phyloP scores from a whole-genome alignment of 208 protist genomes.

The Leishmania amazonensis region DNA sequence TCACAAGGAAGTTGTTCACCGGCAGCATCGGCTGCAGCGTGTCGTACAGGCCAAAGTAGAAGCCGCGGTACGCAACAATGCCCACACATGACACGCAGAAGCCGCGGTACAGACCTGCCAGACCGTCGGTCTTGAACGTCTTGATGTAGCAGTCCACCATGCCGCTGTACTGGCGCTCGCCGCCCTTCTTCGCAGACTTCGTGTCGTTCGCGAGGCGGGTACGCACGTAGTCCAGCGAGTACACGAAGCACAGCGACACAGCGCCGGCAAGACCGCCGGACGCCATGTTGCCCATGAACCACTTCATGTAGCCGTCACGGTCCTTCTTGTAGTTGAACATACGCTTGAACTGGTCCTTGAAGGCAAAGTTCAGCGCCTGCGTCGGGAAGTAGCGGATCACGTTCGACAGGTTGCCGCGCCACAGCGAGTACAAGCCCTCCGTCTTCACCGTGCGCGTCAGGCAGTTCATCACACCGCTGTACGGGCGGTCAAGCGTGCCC shows the following conservation, averaged over 20 bases:
- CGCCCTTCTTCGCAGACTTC: constrained; percentile 85
- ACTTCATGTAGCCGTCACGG: constrained; percentile 78
- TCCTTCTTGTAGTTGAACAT: constrained; percentile 94
- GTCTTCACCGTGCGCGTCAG: constrained; percentile 91
- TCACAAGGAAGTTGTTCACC: constrained; percentile 68
- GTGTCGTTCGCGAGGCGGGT: constrained; percentile 95
- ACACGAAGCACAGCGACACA: constrained; percentile 95
- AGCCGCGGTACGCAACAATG: constrained; percentile 97
- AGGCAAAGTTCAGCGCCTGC: constrained; percentile 98
- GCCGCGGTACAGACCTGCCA: constrained; percentile 95
- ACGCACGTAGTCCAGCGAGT: constrained; percentile 98
- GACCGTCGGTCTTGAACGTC: constrained; percentile 81
- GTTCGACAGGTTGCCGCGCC: constrained; percentile 98
- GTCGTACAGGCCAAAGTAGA: constrained; percentile 98
- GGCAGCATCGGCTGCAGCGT: constrained; percentile 72
- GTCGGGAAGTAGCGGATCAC: constrained; percentile 98
- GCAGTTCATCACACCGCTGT: constrained; percentile 96
- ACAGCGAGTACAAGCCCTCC: constrained; percentile 95
- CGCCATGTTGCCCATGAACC: constrained; percentile 94
- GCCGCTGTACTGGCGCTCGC: constrained; percentile 94
- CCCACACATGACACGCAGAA: constrained; percentile 95
- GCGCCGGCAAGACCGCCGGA: constrained; percentile 97
- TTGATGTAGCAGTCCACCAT: constrained; percentile 94
- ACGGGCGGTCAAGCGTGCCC: constrained; percentile 76
- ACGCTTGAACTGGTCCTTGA: constrained; percentile 97